Percentiles rank a stretch among this genome's conserved stretches.
These are phyloP conservation scores for Styphnolobium japonicum DNA, from an alignment of 306 rosid genomes.

Conservation along the genomic window DNA sequence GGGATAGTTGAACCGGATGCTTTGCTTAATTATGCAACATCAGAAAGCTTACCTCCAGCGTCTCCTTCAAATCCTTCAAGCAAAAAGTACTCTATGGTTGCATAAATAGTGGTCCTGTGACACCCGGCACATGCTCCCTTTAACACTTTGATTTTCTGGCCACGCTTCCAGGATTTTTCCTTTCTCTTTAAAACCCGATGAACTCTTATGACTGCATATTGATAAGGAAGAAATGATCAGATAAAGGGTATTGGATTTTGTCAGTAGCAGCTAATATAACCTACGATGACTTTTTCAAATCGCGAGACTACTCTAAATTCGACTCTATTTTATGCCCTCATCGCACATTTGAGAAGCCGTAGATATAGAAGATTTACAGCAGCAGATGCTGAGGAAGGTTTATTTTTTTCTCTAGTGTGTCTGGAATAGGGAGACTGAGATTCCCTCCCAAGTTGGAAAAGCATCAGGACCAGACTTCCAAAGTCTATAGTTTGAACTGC, in stretches of 20 bases:
- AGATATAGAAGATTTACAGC: too few species aligned
- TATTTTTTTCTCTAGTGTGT: too few species aligned
- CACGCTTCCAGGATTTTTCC: conserved; percentile 44
- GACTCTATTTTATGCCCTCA: not conserved
- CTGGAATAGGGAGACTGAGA: not conserved
- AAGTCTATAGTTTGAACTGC: not conserved
- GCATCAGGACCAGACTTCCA: too few species aligned
- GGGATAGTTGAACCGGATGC: not conserved
- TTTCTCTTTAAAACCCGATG: conserved; percentile 45
- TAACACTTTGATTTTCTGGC: conserved; percentile 47
- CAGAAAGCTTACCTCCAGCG: conserved; percentile 53
- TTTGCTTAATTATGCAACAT: not conserved
- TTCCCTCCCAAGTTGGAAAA: not conserved
- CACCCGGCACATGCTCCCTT: conserved; percentile 60
- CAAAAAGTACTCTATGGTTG: conserved; percentile 60
- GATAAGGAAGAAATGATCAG: not conserved
- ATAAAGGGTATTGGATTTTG: not conserved
- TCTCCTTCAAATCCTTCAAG: conserved; percentile 62
- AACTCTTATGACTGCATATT: conserved; percentile 46
- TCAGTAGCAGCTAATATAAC: not conserved
- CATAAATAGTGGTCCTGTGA: conserved; percentile 43
- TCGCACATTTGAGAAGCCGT: too few species aligned
- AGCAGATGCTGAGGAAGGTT: too few species aligned
- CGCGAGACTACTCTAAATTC: not conserved
- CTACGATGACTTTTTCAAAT: not conserved